These are phyloP conservation scores for Pistacia atlantica DNA, from an alignment of 345 rosid species.

Conservation along the genomic window DNA sequence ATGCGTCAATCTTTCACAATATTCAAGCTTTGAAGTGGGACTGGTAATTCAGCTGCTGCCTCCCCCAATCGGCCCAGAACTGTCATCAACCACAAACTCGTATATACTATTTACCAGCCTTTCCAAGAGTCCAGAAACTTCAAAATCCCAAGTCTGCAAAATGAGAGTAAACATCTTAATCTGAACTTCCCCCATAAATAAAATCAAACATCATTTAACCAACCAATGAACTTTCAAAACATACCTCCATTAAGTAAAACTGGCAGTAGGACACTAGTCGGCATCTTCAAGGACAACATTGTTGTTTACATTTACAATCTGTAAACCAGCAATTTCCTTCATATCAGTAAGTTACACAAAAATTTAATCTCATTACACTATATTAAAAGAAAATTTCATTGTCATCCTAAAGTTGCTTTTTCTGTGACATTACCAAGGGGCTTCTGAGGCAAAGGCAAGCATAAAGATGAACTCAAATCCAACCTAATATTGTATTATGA, in stretches of 20 bases:
- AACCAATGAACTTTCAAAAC: not conserved
- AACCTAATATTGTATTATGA: not conserved
- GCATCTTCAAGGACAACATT: conserved; percentile 36
- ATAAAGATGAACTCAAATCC: not conserved
- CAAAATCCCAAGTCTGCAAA: not conserved
- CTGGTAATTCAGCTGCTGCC: not conserved
- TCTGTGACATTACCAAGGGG: not conserved
- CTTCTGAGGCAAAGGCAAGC: too few species aligned
- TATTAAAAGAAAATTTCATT: not conserved
- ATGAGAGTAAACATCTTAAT: not conserved
- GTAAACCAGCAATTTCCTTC: conserved; percentile 17
- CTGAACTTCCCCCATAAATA: not conserved
- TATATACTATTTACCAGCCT: not conserved
- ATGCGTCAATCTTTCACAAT: not conserved
- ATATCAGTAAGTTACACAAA: not conserved
- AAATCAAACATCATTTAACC: not conserved
- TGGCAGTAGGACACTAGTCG: conserved; percentile 24
- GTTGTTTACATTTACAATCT: conserved; percentile 68
- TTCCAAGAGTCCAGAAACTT: not conserved
- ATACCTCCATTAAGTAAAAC: conserved; percentile 9
- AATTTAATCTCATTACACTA: not conserved
- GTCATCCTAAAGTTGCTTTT: not conserved
- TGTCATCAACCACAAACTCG: not conserved
- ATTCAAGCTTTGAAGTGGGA: not conserved
- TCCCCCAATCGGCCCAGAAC: not conserved